phyloP scores from a whole-genome alignment of 2,329 filamentous ascomycete genomes.

The Colletotrichum melonis region DNA sequence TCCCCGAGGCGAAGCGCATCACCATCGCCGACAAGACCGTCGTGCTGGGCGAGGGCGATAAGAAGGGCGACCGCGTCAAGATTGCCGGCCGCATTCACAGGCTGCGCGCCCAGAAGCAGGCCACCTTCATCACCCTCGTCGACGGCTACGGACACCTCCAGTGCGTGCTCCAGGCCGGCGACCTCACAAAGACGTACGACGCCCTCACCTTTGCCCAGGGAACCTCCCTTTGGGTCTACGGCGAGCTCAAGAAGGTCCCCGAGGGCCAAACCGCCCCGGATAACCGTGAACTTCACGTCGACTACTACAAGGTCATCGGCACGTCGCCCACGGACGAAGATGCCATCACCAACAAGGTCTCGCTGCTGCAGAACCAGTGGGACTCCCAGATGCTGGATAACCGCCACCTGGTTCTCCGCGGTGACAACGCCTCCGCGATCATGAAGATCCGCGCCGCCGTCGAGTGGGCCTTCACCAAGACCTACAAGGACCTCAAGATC shows the following conservation, averaged over 20 bases:
- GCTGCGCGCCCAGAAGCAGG: constrained; percentile 82
- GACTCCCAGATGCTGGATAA: constrained; percentile 80
- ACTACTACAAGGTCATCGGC: constrained; percentile 86
- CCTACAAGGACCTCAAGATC: constrained; percentile 81
- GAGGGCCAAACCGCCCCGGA: constrained; percentile 82
- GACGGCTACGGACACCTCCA: constrained; percentile 90
- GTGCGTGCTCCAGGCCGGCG: constrained; percentile 80
- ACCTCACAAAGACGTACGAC: constrained; percentile 92
- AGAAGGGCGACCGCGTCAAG: constrained; percentile 78
- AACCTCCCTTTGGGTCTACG: constrained; percentile 86
- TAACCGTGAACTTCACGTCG: constrained; percentile 88
- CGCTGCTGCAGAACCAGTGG: constrained; percentile 57
- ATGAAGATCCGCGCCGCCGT: constrained; percentile 88
- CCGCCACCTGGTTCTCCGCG: constrained; percentile 86
- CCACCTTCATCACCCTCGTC: constrained; percentile 86
- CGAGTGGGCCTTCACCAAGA: constrained; percentile 82
- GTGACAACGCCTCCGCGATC: constrained; percentile 84
- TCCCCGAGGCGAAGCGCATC: constrained; percentile 81
- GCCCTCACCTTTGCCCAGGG: constrained; percentile 86
- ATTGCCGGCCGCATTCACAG: constrained; percentile 88
- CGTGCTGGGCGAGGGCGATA: constrained; percentile 65
- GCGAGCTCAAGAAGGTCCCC: constrained; percentile 86
- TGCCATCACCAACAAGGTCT: constrained; percentile 84
- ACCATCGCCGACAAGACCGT: constrained; percentile 78
- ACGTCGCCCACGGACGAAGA: constrained; percentile 88